Percentiles rank a stretch among this genome's conserved stretches.
Conservation (phyloP, 1,139 yeast species). For the Saccharomyces hybrid region DNA sequence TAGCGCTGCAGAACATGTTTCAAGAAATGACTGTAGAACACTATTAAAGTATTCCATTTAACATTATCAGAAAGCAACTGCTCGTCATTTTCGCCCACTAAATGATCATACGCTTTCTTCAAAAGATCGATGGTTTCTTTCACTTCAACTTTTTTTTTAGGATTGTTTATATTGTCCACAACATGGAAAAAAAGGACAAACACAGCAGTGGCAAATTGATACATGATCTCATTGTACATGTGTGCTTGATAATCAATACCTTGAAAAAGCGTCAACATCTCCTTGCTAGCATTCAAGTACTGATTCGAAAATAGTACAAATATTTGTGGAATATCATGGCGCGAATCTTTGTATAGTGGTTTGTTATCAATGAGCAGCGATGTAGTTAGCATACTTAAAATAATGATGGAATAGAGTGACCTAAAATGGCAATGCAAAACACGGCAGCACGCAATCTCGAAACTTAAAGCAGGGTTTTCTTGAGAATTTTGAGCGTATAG, state of each 20-base stretch:
- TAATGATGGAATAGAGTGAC: constrained; percentile 12
- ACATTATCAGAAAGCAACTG: constrained; percentile 12
- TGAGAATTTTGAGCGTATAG: constrained; percentile 14
- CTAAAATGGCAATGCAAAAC: constrained; percentile 22
- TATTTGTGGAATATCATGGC: constrained; percentile 12
- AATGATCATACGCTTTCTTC: constrained; percentile 11
- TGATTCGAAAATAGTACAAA: constrained; percentile 12
- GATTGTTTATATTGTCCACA: constrained; percentile 14
- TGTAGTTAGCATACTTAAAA: constrained; percentile 15
- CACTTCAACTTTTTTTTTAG: constrained; percentile 6
- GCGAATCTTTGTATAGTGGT: constrained; percentile 9
- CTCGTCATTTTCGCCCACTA: constrained; percentile 15
- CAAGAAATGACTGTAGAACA: constrained; percentile 16
- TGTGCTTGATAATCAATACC: constrained; percentile 17
- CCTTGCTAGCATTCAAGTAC: constrained; percentile 10
- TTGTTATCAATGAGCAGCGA: constrained; percentile 18
- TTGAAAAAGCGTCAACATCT: constrained; percentile 15
- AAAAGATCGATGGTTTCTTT: constrained; percentile 11
- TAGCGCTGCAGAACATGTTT: constrained; percentile 11
- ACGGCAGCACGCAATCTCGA: constrained; percentile 20
- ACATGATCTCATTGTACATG: constrained; percentile 17
- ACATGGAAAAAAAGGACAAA: constrained; percentile 15
- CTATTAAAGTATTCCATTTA: constrained; percentile 17
- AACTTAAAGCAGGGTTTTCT: constrained; percentile 16
- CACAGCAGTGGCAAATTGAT: constrained; percentile 18